Conservation (phyloP, 2,329 filamentous ascomycete genomes). For the Alternaria consortialis region DNA sequence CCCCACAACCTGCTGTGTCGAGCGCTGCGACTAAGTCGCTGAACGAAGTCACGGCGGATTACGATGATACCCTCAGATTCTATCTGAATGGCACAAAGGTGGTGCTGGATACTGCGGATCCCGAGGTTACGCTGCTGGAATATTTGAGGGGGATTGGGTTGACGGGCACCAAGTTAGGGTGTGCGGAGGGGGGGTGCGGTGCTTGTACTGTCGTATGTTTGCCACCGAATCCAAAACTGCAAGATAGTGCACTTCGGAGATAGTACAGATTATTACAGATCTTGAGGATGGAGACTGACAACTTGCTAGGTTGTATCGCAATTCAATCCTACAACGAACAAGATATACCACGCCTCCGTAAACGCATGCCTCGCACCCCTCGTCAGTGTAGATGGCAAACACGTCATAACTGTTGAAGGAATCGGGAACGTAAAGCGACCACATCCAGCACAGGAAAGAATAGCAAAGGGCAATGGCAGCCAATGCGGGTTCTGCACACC, state of each 20-base stretch:
- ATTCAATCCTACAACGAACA: conserved; percentile 88
- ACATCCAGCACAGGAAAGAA: conserved; percentile 88
- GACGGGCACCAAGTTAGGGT: conserved; percentile 95
- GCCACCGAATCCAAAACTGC: background rate
- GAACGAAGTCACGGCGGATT: conserved; percentile 73
- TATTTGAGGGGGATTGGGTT: conserved; percentile 92
- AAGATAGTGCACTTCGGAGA: background rate
- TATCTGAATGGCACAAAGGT: conserved; percentile 95
- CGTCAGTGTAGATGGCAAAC: conserved; percentile 93
- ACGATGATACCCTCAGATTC: conserved; percentile 88
- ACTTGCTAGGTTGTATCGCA: conserved; percentile 76
- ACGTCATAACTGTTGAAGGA: conserved; percentile 97
- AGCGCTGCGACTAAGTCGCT: conserved; percentile 59
- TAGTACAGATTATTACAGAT: background rate
- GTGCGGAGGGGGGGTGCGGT: conserved; percentile 94
- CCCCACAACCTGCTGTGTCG: conserved; percentile 55
- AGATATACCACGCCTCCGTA: conserved; percentile 94
- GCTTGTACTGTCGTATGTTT: conserved; percentile 84
- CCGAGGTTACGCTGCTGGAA: conserved; percentile 89
- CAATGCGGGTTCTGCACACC: conserved; percentile 97
- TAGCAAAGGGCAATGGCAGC: conserved; percentile 89
- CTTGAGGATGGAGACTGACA: conserved; percentile 9
- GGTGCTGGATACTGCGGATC: conserved; percentile 84
- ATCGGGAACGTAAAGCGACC: conserved; percentile 88
- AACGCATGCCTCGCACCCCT: conserved; percentile 95